These are phyloP conservation scores for Alternaria viburni DNA, from an alignment of 2,329 filamentous ascomycete species.

Conservation along the genomic window DNA sequence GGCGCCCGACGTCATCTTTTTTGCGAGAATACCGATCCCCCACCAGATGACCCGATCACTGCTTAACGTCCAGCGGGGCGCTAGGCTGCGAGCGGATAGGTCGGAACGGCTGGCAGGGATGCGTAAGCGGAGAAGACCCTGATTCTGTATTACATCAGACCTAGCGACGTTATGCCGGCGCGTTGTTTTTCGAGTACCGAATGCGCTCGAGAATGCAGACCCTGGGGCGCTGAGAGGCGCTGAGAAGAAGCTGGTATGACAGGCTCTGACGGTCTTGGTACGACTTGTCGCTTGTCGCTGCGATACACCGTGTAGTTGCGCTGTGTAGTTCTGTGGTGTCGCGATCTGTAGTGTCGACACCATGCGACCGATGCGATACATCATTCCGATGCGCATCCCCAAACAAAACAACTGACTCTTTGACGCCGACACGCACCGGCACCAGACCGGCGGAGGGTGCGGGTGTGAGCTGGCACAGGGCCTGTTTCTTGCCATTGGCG, in stretches of 20 bases:
- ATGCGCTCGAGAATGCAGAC: slow-evolving; percentile 6
- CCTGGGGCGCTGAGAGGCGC: neutral
- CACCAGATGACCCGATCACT: slow-evolving; percentile 23
- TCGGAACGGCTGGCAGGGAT: slow-evolving; percentile 10
- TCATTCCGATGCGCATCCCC: neutral
- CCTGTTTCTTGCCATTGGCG: slow-evolving; percentile 13
- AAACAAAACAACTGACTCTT: slow-evolving; percentile 5
- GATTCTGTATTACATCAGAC: slow-evolving; percentile 32
- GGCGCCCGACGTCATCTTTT: slow-evolving; percentile 22
- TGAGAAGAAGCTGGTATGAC: neutral
- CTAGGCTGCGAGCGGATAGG: slow-evolving; percentile 1
- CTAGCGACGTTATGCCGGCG: slow-evolving; percentile 21
- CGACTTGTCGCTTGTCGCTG: neutral
- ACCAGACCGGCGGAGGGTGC: slow-evolving; percentile 1
- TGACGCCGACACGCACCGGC: neutral
- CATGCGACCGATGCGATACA: neutral
- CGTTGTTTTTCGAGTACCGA: slow-evolving; percentile 18
- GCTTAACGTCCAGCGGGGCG: slow-evolving; percentile 2
- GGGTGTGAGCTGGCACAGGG: slow-evolving; percentile 17
- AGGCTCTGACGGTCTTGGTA: neutral
- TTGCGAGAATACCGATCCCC: slow-evolving; percentile 13
- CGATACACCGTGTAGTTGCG: neutral
- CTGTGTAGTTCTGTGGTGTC: neutral
- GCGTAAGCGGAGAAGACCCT: slow-evolving; percentile 23
- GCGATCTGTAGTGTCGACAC: neutral